These are phyloP conservation scores for Suhomyces anneliseae DNA, from an alignment of 1,139 yeast species.

Conservation along the genomic window DNA sequence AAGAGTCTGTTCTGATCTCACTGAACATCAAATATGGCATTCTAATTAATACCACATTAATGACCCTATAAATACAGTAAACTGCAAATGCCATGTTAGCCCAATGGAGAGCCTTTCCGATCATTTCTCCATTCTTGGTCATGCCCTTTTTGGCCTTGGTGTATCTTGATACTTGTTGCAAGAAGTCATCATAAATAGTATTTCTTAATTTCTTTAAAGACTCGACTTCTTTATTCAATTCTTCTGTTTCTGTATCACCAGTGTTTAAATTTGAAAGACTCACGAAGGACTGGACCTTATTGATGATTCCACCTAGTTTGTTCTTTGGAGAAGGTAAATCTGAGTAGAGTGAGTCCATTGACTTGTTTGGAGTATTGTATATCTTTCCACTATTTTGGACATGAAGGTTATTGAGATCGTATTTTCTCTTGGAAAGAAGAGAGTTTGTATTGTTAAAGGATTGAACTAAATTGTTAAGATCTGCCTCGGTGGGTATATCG, in stretches of 20 bases:
- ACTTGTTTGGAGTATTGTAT: slow-evolving; percentile 21
- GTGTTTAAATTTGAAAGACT: slow-evolving; percentile 22
- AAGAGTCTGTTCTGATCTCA: background rate
- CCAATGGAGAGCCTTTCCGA: slow-evolving; percentile 8
- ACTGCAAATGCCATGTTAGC: slow-evolving; percentile 44
- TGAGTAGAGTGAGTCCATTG: slow-evolving; percentile 1
- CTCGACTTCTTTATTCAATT: slow-evolving; percentile 38
- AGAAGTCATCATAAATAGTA: slow-evolving; percentile 32
- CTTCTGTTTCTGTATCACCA: slow-evolving; percentile 28
- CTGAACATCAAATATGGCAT: slow-evolving; percentile 28
- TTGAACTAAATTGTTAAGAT: slow-evolving; percentile 33
- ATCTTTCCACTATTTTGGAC: slow-evolving; percentile 28
- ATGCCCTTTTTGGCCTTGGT: slow-evolving; percentile 1
- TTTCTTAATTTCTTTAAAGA: slow-evolving; percentile 29
- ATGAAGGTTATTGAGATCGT: slow-evolving; percentile 29
- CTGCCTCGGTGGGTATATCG: slow-evolving; percentile 14
- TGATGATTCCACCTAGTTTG: slow-evolving; percentile 29
- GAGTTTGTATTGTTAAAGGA: slow-evolving; percentile 42
- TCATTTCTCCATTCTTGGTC: background rate
- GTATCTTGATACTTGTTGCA: slow-evolving; percentile 19
- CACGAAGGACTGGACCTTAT: slow-evolving; percentile 48
- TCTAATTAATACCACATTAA: slow-evolving; percentile 45
- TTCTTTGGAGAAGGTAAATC: slow-evolving; percentile 2
- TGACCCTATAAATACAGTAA: slow-evolving; percentile 65
- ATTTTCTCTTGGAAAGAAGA: slow-evolving; percentile 33